These are phyloP conservation scores for Eragrostis curvula DNA, from an alignment of 176 grass and related monocot genomes.

Conservation along the genomic window DNA sequence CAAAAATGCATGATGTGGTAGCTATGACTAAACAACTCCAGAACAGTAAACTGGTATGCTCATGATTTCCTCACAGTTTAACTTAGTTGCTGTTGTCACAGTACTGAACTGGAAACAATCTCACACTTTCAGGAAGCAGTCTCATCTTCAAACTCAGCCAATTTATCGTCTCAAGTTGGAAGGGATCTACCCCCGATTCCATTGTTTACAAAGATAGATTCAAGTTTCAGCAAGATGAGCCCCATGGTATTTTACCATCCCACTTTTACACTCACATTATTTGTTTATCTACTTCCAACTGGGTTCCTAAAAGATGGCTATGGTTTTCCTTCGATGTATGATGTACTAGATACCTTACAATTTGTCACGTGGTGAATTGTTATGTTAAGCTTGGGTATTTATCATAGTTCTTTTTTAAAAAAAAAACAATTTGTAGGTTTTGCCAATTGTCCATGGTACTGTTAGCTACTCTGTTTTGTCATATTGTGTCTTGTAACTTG, in stretches of 20 bases:
- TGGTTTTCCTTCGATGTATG: conserved; percentile 18
- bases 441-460: not conserved
- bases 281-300: not conserved
- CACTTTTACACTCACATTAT: not conserved
- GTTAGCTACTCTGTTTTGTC: not conserved
- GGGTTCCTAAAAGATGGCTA: conserved; percentile 11
- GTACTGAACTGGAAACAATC: conserved; percentile 26
- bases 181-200: conserved; percentile 47
- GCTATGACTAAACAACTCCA: conserved; percentile 51
- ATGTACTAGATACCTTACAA: conserved; percentile 17
- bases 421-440: not conserved
- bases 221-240: conserved; percentile 45
- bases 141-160: conserved; percentile 47
- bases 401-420: not conserved
- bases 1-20: conserved; percentile 54
- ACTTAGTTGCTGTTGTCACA: conserved; percentile 8
- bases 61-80: conserved; percentile 35
- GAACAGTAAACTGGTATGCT: conserved; percentile 52
- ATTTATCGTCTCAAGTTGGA: conserved; percentile 39
- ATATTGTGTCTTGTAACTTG: conserved; percentile 12
- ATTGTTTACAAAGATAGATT: conserved; percentile 40
- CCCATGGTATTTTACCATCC: conserved; percentile 47
- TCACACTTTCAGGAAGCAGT: conserved; percentile 50
- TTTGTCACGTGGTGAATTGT: conserved; percentile 3
- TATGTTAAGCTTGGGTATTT: conserved; percentile 21